Percentiles rank a stretch among this genome's conserved stretches.
These are phyloP conservation scores for Colletotrichum sp. DNA, from an alignment of 2,329 filamentous ascomycete species.

Conservation along the genomic window DNA sequence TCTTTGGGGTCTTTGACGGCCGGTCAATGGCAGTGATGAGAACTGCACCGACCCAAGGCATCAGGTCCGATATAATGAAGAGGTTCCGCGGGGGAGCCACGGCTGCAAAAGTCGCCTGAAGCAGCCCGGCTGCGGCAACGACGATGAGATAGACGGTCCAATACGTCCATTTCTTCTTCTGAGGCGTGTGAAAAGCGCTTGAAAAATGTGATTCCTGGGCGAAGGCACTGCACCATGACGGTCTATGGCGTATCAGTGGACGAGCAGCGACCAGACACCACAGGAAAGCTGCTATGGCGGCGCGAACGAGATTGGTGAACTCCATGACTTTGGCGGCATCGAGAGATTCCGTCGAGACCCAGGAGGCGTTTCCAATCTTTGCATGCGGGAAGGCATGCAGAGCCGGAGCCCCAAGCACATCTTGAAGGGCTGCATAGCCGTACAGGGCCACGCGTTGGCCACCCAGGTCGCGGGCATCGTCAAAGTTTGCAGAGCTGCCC, in stretches of 20 bases:
- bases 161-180: constrained; percentile 37
- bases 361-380: neutral
- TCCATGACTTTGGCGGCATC: neutral
- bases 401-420: neutral
- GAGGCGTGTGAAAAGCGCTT: constrained; percentile 1
- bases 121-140: constrained; percentile 38
- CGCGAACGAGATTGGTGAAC: constrained; percentile 27
- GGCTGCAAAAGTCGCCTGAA: constrained; percentile 33
- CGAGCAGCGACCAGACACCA: constrained; percentile 31
- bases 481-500: neutral
- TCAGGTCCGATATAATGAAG: constrained; percentile 35
- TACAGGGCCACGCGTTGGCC: neutral
- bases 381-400: neutral
- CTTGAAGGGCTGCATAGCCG: constrained; percentile 5
- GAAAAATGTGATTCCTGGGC: constrained; percentile 39
- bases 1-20: constrained; percentile 46
- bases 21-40: constrained; percentile 42
- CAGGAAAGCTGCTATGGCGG: constrained; percentile 32
- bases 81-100: constrained; percentile 30
- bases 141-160: constrained; percentile 42
- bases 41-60: constrained; percentile 42
- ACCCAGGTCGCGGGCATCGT: neutral
- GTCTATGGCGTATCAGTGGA: constrained; percentile 32
- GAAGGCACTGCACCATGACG: constrained; percentile 48
- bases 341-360: neutral